These are phyloP conservation scores for Cicer judaicum DNA, from an alignment of 306 rosid species.

Conservation along the genomic window DNA sequence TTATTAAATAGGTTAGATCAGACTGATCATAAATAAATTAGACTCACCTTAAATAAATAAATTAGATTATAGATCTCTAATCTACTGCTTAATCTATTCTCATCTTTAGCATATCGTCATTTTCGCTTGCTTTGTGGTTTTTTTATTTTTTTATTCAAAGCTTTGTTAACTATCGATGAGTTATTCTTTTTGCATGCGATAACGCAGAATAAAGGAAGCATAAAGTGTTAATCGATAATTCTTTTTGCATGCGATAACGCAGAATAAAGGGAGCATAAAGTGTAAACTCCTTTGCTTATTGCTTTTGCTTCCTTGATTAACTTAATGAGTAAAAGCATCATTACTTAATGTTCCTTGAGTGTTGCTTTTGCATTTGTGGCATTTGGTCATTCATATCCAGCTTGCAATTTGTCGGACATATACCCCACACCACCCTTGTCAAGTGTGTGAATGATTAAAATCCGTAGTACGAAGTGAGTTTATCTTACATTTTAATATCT, in stretches of 20 bases:
- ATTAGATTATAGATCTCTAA: too few species aligned
- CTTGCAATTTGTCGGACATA: not conserved
- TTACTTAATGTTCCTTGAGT: not conserved
- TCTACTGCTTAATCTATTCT: too few species aligned
- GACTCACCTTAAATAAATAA: too few species aligned
- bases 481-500: too few species aligned
- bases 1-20: too few species aligned
- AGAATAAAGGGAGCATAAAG: not conserved
- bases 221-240: too few species aligned
- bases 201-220: too few species aligned
- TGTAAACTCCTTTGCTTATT: not conserved
- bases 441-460: not conserved
- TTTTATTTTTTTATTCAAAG: too few species aligned
- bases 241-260: too few species aligned
- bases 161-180: not conserved
- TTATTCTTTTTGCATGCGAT: not conserved
- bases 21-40: too few species aligned
- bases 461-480: too few species aligned
- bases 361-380: constrained; percentile 13
- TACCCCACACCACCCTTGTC: not conserved
- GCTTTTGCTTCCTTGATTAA: not conserved
- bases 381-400: not conserved
- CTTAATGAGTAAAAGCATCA: not conserved
- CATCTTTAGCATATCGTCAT: too few species aligned
- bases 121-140: not conserved